Evolutionary conservation across 768 basidiomycete species (phyloP).

Genomic region (Hygrocybe punicea): DNA sequence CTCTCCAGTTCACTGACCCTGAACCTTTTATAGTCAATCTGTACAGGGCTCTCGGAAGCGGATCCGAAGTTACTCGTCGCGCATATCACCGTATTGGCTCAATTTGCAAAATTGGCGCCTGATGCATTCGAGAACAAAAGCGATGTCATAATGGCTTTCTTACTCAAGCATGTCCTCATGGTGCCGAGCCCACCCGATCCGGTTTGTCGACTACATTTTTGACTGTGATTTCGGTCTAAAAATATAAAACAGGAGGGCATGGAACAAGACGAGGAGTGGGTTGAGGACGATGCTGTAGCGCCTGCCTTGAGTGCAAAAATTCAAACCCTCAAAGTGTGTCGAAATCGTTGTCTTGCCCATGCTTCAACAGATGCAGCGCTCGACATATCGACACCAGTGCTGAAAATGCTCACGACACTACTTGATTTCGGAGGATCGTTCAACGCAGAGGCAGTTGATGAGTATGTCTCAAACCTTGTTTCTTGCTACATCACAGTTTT

Average conservation of each 20-base stretch:
- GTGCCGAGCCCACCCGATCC: conserved; percentile 43
- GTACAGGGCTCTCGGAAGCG: conserved; percentile 46
- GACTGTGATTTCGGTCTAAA: neutral
- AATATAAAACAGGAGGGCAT: conserved; percentile 49
- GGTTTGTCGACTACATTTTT: conserved; percentile 35
- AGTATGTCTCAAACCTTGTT: conserved; percentile 34
- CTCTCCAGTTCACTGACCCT: neutral
- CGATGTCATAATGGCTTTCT: conserved; percentile 66
- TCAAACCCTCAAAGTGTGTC: conserved; percentile 72
- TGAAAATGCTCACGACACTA: conserved; percentile 73
- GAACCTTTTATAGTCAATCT: conserved; percentile 48
- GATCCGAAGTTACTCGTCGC: conserved; percentile 56
- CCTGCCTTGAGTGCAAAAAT: conserved; percentile 66
- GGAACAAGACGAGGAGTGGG: conserved; percentile 72
- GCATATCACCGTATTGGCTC: conserved; percentile 66
- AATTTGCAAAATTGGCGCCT: conserved; percentile 66
- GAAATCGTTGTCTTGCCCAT: conserved; percentile 75
- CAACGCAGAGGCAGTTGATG: conserved; percentile 42
- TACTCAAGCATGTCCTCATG: conserved; percentile 71
- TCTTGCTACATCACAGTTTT: neutral
- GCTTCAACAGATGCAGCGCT: conserved; percentile 54
- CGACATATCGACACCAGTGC: conserved; percentile 68
- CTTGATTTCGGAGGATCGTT: conserved; percentile 68
- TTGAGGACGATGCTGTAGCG: conserved; percentile 59
- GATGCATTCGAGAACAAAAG: conserved; percentile 77